Evolutionary conservation across 2,329 filamentous ascomycete species (phyloP).

Genomic region (Claviceps sp.): DNA sequence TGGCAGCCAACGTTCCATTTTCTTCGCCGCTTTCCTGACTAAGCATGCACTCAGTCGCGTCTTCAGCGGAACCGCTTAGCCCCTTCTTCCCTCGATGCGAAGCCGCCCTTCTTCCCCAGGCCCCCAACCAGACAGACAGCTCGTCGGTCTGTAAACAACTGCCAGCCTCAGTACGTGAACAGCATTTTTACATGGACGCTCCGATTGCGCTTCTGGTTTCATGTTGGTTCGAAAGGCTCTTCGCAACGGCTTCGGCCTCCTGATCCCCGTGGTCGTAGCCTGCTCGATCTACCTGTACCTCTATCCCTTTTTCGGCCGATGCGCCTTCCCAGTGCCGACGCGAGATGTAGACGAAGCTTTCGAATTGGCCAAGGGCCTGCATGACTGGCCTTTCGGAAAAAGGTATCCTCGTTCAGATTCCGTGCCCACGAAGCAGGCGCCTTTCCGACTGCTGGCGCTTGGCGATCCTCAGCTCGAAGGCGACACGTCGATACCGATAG

Average conservation of each 20-base stretch:
- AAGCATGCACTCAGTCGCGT: background rate
- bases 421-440: slow-evolving; percentile 34
- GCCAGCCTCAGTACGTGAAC: background rate
- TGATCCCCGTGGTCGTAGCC: slow-evolving; percentile 49
- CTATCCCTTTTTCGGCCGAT: slow-evolving; percentile 69
- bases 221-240: slow-evolving; percentile 41
- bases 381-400: slow-evolving; percentile 23
- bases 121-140: background rate
- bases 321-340: slow-evolving; percentile 57
- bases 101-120: background rate
- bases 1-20: background rate
- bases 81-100: background rate
- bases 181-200: background rate
- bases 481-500: slow-evolving; percentile 64
- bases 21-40: background rate
- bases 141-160: background rate
- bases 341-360: slow-evolving; percentile 20
- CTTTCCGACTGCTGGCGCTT: slow-evolving; percentile 76
- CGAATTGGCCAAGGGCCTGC: slow-evolving; percentile 24
- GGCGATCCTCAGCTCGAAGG: slow-evolving; percentile 92
- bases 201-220: slow-evolving; percentile 25
- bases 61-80: background rate
- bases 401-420: slow-evolving; percentile 9
- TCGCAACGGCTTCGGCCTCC: slow-evolving; percentile 41
- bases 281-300: slow-evolving; percentile 72